Percentiles rank a stretch among this genome's conserved stretches.
These are phyloP conservation scores for Coemansia sp. DNA, from an alignment of 192 early-diverging fungal genomes.

Conservation along the genomic window DNA sequence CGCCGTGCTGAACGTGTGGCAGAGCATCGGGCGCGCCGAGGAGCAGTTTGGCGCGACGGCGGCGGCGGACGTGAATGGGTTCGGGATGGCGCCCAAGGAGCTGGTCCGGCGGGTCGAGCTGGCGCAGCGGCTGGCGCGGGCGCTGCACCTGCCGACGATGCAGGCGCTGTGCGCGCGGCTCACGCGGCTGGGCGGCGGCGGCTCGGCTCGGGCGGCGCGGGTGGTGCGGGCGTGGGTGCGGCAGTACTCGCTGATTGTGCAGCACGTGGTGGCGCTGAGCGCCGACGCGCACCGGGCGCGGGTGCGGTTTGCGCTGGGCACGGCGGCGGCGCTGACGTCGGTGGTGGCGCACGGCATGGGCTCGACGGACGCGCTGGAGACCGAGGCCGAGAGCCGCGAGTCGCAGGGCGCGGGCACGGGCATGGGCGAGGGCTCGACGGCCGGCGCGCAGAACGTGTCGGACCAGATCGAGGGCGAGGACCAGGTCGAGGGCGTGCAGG, in stretches of 20 bases:
- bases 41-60: slow-evolving; percentile 1
- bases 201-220: background rate
- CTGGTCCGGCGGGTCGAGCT: slow-evolving; percentile 27
- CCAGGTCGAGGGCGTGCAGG: slow-evolving; percentile 86
- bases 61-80: slow-evolving; percentile 12
- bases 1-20: slow-evolving; percentile 44
- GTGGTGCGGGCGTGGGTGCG: slow-evolving; percentile 34
- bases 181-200: background rate
- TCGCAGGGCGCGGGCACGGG: slow-evolving; percentile 62
- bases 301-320: slow-evolving; percentile 59
- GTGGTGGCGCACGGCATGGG: slow-evolving; percentile 86
- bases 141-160: slow-evolving; percentile 32
- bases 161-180: slow-evolving; percentile 13
- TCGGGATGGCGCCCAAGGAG: slow-evolving; percentile 40
- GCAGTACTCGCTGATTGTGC: slow-evolving; percentile 45
- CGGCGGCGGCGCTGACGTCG: slow-evolving; percentile 22
- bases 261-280: slow-evolving; percentile 56
- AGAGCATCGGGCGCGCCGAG: slow-evolving; percentile 32
- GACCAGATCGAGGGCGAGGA: slow-evolving; percentile 97
- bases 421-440: slow-evolving; percentile 91
- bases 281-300: slow-evolving; percentile 63
- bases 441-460: slow-evolving; percentile 84
- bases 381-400: slow-evolving; percentile 58
- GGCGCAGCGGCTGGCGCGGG: slow-evolving; percentile 17
- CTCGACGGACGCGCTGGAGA: slow-evolving; percentile 67